Base-by-base conservation (phyloP, 2,329 filamentous ascomycete species). In the Colletotrichum gigasporum region DNA sequence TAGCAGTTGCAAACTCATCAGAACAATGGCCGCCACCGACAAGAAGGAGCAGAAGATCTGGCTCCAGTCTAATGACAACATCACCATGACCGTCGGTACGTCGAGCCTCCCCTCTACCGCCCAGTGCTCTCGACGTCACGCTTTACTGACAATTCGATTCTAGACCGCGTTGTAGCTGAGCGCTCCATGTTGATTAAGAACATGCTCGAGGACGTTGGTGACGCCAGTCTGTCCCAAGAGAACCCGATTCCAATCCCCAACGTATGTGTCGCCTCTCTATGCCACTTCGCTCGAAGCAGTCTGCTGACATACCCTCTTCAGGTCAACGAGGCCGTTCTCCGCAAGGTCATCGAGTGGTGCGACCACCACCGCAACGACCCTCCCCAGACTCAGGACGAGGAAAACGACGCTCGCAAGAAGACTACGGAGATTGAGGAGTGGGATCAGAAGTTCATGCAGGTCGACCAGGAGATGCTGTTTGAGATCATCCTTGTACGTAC, bases 381-480 rank as follows among this genome's bases (percentile, higher is more conserved):
- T 37, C 85, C 89, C n/a, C 87, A 89, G 67, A 85, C 90, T 56
- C 88, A 89, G 72, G 95, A 98, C 67, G 96, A 97, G 65, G 94
- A 99, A 72, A 91, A 91, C 67, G 95, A 98, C 73, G 94, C 90
- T 52, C 93, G 96, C 72, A 97, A 97, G 86, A 97, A 97, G 88
- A 97, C 94, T 2, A 98, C 96, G 47, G 96, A 99, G 73, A 99
- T 99, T 70, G 96, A 98, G 65, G 96, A 99, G 81, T 99, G 96
- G 96, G 96, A 99, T 73, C 95, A 98, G 80, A 99, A 99, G 82
- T 99, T 98, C 80, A 98, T 99, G 96, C 95, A 98, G 81, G 96
- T 99, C 16, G 96, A 99, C 78, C 96, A 99, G 76, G 96, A 99
- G 82, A 98, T 99, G 96, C 88, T 99, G 2, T 99, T 99, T 71